Base-by-base conservation (phyloP, 1,139 yeast species). In the Pichia sp. region DNA sequence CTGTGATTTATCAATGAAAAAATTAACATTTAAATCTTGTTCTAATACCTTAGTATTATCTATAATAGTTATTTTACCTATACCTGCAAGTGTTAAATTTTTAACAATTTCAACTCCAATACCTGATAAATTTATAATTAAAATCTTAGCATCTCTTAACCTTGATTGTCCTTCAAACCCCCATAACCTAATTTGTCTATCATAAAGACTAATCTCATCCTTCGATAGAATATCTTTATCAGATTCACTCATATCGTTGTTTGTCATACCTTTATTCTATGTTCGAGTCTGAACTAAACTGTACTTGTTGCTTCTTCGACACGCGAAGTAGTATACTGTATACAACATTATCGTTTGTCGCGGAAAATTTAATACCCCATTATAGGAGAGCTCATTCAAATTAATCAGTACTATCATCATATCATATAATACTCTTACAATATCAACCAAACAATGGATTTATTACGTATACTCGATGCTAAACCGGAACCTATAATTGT, bases 101-200 rank as follows among this genome's bases (percentile, higher is more conserved):
- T 91, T 91, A 32, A 82, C 79, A 45, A 91, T 84, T 62, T 91
- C 99, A 31, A 82, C 75, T 48, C 97, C 98, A 36, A 91, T 70
- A 26, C 97, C 96, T 53, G 79, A 79, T 47, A 88, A 68, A 9
- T 97, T 97, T 48, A 89, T 76, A 43, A 91, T 68, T 39, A 91
- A 66, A 8, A 89, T 69, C 41, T 73, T 74, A 14, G 96, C 82
- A 22, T 80, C 74, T 35, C 94, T 71, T 66, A 91, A 74, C 39
- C 88, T 67, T 38, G 77, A 71, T 61, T 91, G 99, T 14, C 97
- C 95, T 23, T 84, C 93, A 64, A 91, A 71, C 11, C 98, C 98
- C 99, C 99, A 91, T 30, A 91, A 70, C 50, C 99, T 67, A 52
- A 91, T 89, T 61, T 91, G 99, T 46, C 99, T 74, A 62, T 91